Evolutionary conservation across 2,329 filamentous ascomycete species (phyloP).

Genomic region (Neofusicoccum sp.): DNA sequence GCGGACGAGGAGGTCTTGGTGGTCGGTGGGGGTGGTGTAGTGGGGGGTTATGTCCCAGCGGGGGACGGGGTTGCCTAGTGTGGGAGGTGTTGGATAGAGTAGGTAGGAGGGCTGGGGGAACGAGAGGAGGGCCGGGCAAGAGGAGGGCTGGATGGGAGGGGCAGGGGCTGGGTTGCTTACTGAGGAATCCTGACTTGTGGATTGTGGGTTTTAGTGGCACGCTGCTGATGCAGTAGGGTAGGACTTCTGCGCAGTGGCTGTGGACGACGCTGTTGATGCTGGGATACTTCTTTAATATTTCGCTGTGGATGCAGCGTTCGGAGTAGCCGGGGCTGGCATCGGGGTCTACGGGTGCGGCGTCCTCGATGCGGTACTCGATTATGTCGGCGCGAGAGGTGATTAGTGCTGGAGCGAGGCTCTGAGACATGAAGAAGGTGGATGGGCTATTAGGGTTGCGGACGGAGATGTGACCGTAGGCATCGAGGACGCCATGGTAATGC

Average conservation of each 20-base stretch:
- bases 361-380: constrained; percentile 44
- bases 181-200: constrained; percentile 47
- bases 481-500: constrained; percentile 51
- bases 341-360: constrained; percentile 38
- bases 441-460: constrained; percentile 50
- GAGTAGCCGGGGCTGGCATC: constrained; percentile 35
- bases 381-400: constrained; percentile 43
- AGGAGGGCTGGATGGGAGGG: not conserved
- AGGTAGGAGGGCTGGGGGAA: too few relatives aligned
- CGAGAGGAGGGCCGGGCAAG: too few relatives aligned
- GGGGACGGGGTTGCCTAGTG: constrained; percentile 32
- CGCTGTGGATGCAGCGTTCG: constrained; percentile 47
- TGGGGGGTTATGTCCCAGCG: constrained; percentile 37
- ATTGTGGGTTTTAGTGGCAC: constrained; percentile 38
- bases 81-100: not conserved
- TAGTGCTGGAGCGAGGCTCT: constrained; percentile 43
- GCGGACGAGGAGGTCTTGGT: constrained; percentile 37
- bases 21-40: constrained; percentile 23
- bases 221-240: constrained; percentile 44
- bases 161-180: constrained; percentile 23
- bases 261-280: constrained; percentile 46
- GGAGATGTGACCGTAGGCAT: constrained; percentile 57
- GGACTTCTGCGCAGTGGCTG: constrained; percentile 42
- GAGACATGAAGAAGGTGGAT: constrained; percentile 47
- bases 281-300: constrained; percentile 47